Base-by-base conservation (phyloP, 2,329 filamentous ascomycete genomes). In the Ophidiomyces ophidiicola region DNA sequence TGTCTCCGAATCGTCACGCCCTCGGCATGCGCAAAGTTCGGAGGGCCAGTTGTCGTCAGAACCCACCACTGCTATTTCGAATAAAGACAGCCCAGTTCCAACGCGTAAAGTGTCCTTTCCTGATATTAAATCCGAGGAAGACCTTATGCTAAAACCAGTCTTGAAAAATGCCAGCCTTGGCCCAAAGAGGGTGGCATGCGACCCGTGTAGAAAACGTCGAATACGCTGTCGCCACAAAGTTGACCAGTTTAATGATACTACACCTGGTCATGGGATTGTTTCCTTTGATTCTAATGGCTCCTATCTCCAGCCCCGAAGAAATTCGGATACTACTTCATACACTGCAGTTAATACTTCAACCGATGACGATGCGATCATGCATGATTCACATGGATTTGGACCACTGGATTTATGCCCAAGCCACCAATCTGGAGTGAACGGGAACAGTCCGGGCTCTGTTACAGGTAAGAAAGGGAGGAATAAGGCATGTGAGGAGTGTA, bases 211-310 rank as follows among this genome's bases (percentile, higher is more conserved):
- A 26, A 74, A 72, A 53, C 68, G 74, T 41, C 67, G 74, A 36
- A 77, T 78, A 44, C 64, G 71, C 42, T 78, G 74, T 57, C 74
- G 75, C 47, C 74, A 78, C 57, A 77, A 76, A 52, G 72, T 75
- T 43, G 64, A 72, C 40, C 63, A 57, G 19, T 51, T 45, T 36
- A 55, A 58, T 32, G 39, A 42, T 2, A 4, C 26, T 20, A n/a
- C 31, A 12, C 36, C 35, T 18, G 30, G 20, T 31, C 20, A 28
- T 12, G 18, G 11, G 12, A 7, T 6, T 28, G 21, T 30, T 17
- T 21, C 24, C 19, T n/a, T 26, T 12, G 7, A 31, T 6, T 7
- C 33, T 4, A 36, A 36, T 12, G 32, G 24, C 14, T 10, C 30
- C 15, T 29, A 30, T 8, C 23, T 19, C 11, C 28, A 23, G 20